Evolutionary conservation across 1,284 basidiomycete genomes (phyloP).

Genomic region (Phylloporus sp.): DNA sequence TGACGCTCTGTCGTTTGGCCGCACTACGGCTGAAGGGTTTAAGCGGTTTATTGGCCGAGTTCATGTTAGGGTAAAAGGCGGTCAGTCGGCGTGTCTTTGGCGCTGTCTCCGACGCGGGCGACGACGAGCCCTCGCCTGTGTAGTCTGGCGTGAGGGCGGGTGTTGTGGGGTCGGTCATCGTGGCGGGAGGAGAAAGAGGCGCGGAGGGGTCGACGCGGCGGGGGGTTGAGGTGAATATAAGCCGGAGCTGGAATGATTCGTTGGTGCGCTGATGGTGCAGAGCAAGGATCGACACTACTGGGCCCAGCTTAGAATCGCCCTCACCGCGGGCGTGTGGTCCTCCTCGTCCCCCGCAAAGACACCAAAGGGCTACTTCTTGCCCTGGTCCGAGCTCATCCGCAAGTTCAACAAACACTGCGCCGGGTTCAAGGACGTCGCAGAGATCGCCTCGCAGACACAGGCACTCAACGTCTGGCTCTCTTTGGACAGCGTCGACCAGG

Average conservation of each 20-base stretch:
- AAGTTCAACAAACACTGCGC: conserved; percentile 90
- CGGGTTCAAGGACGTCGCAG: conserved; percentile 65
- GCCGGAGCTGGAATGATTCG: background rate
- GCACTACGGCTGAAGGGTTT: conserved; percentile 88
- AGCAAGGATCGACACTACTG: conserved; percentile 77
- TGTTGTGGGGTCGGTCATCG: conserved; percentile 52
- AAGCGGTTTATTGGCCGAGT: conserved; percentile 70
- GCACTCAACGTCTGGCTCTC: conserved; percentile 67
- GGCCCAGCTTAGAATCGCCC: conserved; percentile 69
- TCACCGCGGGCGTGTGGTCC: conserved; percentile 77
- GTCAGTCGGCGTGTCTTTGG: conserved; percentile 59
- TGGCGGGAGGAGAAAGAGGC: conserved; percentile 17
- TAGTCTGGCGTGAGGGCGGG: conserved; percentile 59
- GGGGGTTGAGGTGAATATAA: conserved; percentile 23
- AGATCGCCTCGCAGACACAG: conserved; percentile 73
- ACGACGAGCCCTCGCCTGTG: conserved; percentile 46
- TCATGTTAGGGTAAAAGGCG: conserved; percentile 79
- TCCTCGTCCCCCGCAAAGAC: conserved; percentile 66
- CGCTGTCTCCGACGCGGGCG: conserved; percentile 31
- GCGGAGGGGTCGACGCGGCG: conserved; percentile 10
- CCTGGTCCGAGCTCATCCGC: conserved; percentile 83
- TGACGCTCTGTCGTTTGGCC: conserved; percentile 85
- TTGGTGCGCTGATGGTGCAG: conserved; percentile 21
- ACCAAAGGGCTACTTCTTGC: conserved; percentile 62
- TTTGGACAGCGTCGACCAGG: conserved; percentile 50